Conservation (phyloP, 1,284 basidiomycete genomes). For the Melanopsichium pennsylvanicum region DNA sequence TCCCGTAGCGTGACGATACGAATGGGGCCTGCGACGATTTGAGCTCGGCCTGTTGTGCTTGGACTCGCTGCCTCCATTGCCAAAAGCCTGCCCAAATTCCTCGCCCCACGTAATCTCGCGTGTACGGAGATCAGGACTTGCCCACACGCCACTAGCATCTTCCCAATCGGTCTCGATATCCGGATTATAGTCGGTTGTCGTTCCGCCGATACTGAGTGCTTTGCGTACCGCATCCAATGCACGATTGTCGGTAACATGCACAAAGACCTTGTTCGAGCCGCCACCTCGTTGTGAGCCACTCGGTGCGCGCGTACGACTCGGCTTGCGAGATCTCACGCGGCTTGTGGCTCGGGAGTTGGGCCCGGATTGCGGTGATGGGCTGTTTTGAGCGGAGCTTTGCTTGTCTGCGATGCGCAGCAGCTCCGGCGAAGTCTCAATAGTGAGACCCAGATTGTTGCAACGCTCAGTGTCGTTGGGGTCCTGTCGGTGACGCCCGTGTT, state of each 20-base stretch:
- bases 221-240: conserved; percentile 50
- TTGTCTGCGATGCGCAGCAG: conserved; percentile 24
- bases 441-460: conserved; percentile 30
- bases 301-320: conserved; percentile 14
- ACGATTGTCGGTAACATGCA: conserved; percentile 54
- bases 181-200: conserved; percentile 43
- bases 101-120: conserved; percentile 10
- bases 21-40: conserved; percentile 11
- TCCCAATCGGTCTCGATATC: conserved; percentile 36
- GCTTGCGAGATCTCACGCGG: conserved; percentile 42
- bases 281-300: conserved; percentile 21
- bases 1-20: conserved; percentile 19
- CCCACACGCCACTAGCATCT: conserved; percentile 21
- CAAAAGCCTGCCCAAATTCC: conserved; percentile 8
- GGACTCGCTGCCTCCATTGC: conserved; percentile 1
- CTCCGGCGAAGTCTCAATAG: conserved; percentile 45
- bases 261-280: conserved; percentile 47
- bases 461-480: conserved; percentile 3
- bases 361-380: conserved; percentile 16
- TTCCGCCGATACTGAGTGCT: conserved; percentile 59
- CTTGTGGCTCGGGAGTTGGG: conserved; percentile 37
- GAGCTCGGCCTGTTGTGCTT: conserved; percentile 11
- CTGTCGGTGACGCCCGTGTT: conserved; percentile 9
- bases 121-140: conserved; percentile 19
- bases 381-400: conserved; percentile 9